A percentile compares a stretch with the other conserved stretches of the same genome.
Conservation (phyloP, 352 stramenopile species). For the Phytophthora boehmeriae region DNA sequence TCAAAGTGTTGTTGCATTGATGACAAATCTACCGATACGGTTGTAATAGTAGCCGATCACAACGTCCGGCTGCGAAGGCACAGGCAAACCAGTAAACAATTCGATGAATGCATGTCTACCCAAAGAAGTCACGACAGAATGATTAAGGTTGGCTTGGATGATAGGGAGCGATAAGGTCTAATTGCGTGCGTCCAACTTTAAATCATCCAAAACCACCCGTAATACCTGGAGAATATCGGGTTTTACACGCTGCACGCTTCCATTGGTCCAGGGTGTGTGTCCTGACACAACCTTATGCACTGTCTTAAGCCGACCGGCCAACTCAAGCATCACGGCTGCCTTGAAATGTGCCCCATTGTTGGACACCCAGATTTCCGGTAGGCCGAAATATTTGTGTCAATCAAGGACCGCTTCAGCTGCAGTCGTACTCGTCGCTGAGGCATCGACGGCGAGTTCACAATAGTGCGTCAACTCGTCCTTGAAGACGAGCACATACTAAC, state of each 20-base stretch:
- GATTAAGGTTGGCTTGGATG: conserved; percentile 28
- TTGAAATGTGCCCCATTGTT: conserved; percentile 24
- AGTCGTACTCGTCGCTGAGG: conserved; percentile 8
- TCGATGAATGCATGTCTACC: conserved; percentile 3
- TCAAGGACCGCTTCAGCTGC: conserved; percentile 8
- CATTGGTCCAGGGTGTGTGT: conserved; percentile 20
- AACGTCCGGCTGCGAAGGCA: not conserved
- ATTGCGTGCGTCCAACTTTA: conserved; percentile 5
- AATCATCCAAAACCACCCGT: conserved; percentile 13
- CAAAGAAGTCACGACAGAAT: conserved; percentile 12
- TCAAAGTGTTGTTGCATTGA: not conserved
- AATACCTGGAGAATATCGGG: conserved; percentile 21
- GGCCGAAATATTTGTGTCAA: conserved; percentile 21
- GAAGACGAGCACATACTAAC: conserved; percentile 11
- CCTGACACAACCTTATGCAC: conserved; percentile 9
- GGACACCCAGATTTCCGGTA: conserved; percentile 7
- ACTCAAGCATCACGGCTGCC: conserved; percentile 2
- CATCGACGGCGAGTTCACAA: conserved; percentile 5
- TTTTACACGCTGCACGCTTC: conserved; percentile 20
- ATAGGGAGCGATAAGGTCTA: conserved; percentile 11
- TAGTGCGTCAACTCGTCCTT: conserved; percentile 18
- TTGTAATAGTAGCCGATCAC: no score
- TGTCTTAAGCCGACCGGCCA: conserved; percentile 1
- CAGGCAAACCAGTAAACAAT: conserved; percentile 15
- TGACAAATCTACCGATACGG: not conserved